Evolutionary conservation across 2,329 filamentous ascomycete genomes (phyloP).

Genomic region (Fusarium nanum): DNA sequence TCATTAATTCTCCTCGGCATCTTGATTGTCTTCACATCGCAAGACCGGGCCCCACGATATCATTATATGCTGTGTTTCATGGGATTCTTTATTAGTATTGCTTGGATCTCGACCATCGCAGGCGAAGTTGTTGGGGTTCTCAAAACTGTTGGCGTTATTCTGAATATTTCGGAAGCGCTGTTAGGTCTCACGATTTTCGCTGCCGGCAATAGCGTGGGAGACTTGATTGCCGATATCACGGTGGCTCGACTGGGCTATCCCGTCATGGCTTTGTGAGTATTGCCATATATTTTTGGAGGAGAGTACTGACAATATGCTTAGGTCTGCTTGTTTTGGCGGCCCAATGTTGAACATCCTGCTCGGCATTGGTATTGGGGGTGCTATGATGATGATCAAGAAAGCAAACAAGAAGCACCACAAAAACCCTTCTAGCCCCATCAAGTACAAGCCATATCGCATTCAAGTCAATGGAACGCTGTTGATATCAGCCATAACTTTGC

Average conservation of each 20-base stretch:
- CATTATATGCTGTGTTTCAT: conserved; percentile 85
- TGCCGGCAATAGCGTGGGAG: conserved; percentile 93
- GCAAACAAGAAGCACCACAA: conserved; percentile 74
- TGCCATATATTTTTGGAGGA: not conserved
- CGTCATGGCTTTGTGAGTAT: conserved; percentile 84
- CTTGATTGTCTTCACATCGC: conserved; percentile 75
- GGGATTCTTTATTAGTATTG: conserved; percentile 90
- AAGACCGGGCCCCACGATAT: conserved; percentile 75
- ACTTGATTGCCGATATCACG: conserved; percentile 94
- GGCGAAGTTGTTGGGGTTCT: conserved; percentile 95
- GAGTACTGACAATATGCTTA: conserved; percentile 44
- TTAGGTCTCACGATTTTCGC: conserved; percentile 96
- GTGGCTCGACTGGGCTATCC: conserved; percentile 93
- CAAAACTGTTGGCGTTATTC: conserved; percentile 90
- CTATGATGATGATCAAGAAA: conserved; percentile 83
- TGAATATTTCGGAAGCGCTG: conserved; percentile 94
- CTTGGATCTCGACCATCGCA: conserved; percentile 96
- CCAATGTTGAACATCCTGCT: conserved; percentile 98
- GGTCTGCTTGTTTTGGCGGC: conserved; percentile 94
- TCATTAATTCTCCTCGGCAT: conserved; percentile 75
- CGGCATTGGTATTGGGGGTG: conserved; percentile 90
- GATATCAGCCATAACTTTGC: conserved; percentile 84
- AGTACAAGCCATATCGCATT: conserved; percentile 83
- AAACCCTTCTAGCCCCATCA: conserved; percentile 72
- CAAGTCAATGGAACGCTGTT: conserved; percentile 86